Conservation (phyloP, 192 early-diverging fungal genomes). For the Podila clonocystis region DNA sequence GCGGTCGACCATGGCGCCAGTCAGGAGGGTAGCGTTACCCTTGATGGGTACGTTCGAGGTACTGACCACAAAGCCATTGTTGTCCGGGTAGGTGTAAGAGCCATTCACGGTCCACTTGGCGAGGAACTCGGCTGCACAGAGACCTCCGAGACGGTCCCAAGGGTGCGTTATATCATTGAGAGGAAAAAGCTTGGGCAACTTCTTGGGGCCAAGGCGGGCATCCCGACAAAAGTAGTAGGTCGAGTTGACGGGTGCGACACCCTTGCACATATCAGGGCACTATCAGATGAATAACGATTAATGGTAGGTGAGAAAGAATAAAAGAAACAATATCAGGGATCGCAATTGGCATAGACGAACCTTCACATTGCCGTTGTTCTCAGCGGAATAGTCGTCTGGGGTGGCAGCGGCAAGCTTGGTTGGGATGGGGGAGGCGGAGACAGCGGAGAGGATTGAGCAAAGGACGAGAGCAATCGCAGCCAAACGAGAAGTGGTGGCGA, state of each 20-base stretch:
- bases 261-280: slow-evolving; percentile 29
- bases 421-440: background rate
- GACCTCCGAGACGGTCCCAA: slow-evolving; percentile 33
- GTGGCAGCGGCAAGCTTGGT: background rate
- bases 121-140: slow-evolving; percentile 30
- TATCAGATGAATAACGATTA: background rate
- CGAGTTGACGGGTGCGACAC: slow-evolving; percentile 20
- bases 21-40: slow-evolving; percentile 11
- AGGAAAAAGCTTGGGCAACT: slow-evolving; percentile 16
- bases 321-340: background rate
- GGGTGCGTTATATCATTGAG: slow-evolving; percentile 34
- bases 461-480: slow-evolving; percentile 1
- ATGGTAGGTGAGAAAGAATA: background rate
- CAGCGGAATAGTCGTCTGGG: background rate
- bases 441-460: slow-evolving; percentile 13
- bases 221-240: slow-evolving; percentile 24
- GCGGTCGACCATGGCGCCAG: slow-evolving; percentile 20
- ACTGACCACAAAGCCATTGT: slow-evolving; percentile 15
- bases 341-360: background rate
- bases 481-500: background rate
- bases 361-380: slow-evolving; percentile 8
- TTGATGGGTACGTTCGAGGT: slow-evolving; percentile 9
- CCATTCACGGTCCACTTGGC: slow-evolving; percentile 25
- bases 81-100: slow-evolving; percentile 12
- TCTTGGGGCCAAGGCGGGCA: slow-evolving; percentile 33